Conservation (phyloP, 2,329 filamentous ascomycete genomes). For the Cucurbitaria berberidis region DNA sequence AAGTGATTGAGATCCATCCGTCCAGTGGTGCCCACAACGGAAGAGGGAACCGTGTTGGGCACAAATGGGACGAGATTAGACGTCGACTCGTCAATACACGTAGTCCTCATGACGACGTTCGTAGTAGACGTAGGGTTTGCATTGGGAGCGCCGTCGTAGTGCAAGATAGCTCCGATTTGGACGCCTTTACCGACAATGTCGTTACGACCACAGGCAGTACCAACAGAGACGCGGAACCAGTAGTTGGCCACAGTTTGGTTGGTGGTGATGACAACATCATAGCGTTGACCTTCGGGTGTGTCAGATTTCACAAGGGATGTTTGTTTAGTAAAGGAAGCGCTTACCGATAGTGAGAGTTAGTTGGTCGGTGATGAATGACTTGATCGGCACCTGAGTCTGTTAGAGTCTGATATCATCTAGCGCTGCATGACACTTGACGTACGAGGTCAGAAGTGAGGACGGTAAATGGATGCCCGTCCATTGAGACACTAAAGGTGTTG, state of each 20-base stretch:
- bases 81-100: conserved; percentile 48
- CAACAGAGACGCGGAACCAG: conserved; percentile 54
- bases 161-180: conserved; percentile 48
- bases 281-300: conserved; percentile 49
- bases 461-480: conserved; percentile 51
- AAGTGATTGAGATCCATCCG: conserved; percentile 40
- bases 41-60: conserved; percentile 47
- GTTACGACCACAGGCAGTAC: conserved; percentile 40
- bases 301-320: neutral
- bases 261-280: conserved; percentile 55
- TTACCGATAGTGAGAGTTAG: conserved; percentile 42
- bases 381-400: conserved; percentile 45
- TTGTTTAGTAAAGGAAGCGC: conserved; percentile 5
- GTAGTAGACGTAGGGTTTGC: conserved; percentile 44
- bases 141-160: conserved; percentile 46
- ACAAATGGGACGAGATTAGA: conserved; percentile 49
- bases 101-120: conserved; percentile 38
- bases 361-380: conserved; percentile 45
- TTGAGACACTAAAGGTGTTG: conserved; percentile 39
- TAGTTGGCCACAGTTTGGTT: conserved; percentile 54
- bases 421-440: neutral
- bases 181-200: conserved; percentile 34
- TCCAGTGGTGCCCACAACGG: conserved; percentile 32
- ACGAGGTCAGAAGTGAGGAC: conserved; percentile 53
- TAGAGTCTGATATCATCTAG: neutral